Base-by-base conservation (phyloP, 192 early-diverging fungal genomes). In the Entomortierella parvispora region DNA sequence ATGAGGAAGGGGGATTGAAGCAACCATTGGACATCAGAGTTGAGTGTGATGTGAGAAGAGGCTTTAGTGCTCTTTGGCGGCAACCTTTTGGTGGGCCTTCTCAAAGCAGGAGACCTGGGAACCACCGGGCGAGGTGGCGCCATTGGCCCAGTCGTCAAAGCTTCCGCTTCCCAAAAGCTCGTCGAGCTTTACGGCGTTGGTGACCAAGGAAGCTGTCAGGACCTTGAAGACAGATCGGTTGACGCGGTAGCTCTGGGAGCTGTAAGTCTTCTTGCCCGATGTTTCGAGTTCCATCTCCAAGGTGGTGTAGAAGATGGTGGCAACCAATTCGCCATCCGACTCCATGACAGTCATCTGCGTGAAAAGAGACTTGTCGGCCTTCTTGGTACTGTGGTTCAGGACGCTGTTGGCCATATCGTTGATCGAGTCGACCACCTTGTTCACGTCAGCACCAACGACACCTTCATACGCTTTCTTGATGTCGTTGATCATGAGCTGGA, bases 361-460 rank as follows among this genome's bases (percentile, higher is more conserved):
- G 54, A 56, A 56, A 37, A 56, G 18, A 0, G 17, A 28, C 54
- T 56, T 56, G 54, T 56, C 17, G 11, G 28, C 29, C 54, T 33
- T 4, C 54, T 56, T 40, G 1, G 54, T 20, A 40, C 54, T 56
- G 28, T 56, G 26, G 54, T 56, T 56, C 2, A 56, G 17, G 33
- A 56, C 37, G 32, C 54, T 56, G 54, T 57, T 57, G 55, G 55
- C 55, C 55, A 57, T 57, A 22, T 25, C 37, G 2, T 17, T 23
- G 37, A 57, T 31, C n/a, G 55, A 57, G 7, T 40, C 2, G 6
- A 22, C 20, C n/a, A 57, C 17, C 2, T 31, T 18, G 2, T 57
- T 1, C 15, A 57, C 8, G 33, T 57, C 55, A 32, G 55, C 55
- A 4, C 32, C 12, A 10, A 31, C 55, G 20, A 57, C 33, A n/a